A percentile compares a stretch with the other conserved stretches of the same genome.
Conservation (phyloP, 768 basidiomycete species). For the Suillus alpinus region DNA sequence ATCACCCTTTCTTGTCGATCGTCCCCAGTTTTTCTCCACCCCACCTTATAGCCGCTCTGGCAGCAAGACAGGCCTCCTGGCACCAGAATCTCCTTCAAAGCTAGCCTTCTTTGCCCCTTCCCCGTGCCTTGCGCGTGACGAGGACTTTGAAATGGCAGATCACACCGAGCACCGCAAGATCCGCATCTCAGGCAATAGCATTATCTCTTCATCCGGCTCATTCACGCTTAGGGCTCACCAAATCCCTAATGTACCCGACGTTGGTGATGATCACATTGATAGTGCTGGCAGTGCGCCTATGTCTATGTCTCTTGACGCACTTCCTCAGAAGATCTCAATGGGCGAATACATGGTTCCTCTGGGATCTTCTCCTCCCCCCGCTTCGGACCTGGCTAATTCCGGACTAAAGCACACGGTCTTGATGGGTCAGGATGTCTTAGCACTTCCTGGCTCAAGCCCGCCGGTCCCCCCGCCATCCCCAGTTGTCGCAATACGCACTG, state of each 20-base stretch:
- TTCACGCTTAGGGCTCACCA: conserved; percentile 18
- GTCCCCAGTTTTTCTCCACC: conserved; percentile 27
- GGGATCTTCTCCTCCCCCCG: not conserved
- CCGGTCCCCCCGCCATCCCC: not conserved
- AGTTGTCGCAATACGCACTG: not conserved
- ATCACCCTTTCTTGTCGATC: conserved; percentile 15
- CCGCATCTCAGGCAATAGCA: conserved; percentile 25
- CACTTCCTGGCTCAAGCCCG: not conserved
- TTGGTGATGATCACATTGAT: not conserved
- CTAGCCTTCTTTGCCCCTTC: not conserved
- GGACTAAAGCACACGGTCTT: not conserved
- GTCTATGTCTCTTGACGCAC: not conserved
- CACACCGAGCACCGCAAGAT: conserved; percentile 6
- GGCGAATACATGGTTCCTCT: conserved; percentile 16
- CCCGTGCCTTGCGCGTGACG: not conserved
- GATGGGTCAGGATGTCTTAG: not conserved
- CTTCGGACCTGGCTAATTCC: not conserved
- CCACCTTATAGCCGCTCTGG: conserved; percentile 13
- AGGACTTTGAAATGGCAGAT: conserved; percentile 20
- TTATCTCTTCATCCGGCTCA: conserved; percentile 29
- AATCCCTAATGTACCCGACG: not conserved
- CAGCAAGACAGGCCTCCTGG: not conserved
- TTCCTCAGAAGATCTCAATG: not conserved
- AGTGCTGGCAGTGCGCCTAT: not conserved
- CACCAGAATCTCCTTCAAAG: not conserved